phyloP scores from a whole-genome alignment of 805 yeast genomes.

The Candida maesae region DNA sequence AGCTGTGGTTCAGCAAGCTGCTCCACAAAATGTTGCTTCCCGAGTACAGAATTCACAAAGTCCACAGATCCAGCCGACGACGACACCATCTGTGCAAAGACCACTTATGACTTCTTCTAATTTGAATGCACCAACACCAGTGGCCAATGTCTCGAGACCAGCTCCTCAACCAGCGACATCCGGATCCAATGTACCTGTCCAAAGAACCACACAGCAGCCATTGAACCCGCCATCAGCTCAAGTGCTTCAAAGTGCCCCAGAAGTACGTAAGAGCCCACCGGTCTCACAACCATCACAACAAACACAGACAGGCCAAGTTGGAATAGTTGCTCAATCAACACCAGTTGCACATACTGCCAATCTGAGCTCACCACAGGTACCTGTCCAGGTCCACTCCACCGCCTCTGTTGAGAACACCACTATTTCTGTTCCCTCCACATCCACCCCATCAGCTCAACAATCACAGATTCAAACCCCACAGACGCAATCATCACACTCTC shows the following conservation, averaged over 20 bases:
- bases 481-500: background rate
- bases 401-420: background rate
- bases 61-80: background rate
- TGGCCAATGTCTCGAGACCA: background rate
- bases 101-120: too few species aligned
- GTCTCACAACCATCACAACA: background rate
- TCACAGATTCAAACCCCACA: background rate
- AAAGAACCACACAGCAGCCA: too few species aligned
- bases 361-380: slow-evolving; percentile 3
- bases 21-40: too few species aligned
- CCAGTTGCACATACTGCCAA: slow-evolving; percentile 1
- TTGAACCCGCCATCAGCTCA: background rate
- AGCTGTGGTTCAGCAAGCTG: slow-evolving; percentile 1
- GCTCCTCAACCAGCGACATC: background rate
- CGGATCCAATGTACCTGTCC: background rate
- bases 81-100: background rate
- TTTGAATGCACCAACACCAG: background rate
- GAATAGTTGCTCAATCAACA: slow-evolving; percentile 6
- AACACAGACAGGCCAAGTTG: too few species aligned
- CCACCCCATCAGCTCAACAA: background rate
- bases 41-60: too few species aligned
- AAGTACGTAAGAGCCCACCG: slow-evolving; percentile 4
- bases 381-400: background rate
- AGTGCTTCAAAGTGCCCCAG: slow-evolving; percentile 6
- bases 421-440: background rate